Base-by-base conservation (phyloP, 164 flowering plant genomes). In the Annona cherimola region DNA sequence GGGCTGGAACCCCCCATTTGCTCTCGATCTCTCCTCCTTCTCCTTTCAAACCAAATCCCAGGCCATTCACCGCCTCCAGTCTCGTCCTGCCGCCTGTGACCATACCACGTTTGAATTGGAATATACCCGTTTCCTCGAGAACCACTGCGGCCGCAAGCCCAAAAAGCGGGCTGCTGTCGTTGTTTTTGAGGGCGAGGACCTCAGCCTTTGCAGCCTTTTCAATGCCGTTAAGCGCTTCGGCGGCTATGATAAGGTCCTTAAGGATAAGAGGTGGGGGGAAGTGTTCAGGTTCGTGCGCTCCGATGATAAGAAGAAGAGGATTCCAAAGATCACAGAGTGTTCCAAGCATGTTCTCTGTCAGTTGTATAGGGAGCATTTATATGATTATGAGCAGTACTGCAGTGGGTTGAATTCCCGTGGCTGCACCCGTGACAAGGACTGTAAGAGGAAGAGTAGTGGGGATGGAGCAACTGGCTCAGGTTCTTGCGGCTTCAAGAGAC, bases 31-130 rank as follows among this genome's bases (percentile, higher is more conserved):
- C 71, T 85, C 83, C 45, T 73, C 84, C 1, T 92, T 95, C 70
- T 80, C 85, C 2, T 95, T 95, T 69, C 93, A 90, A 0, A 92
- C 98, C 1, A 95, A 95, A 71, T 83, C 97, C 2, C 99, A 95
- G 75, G 96, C 95, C 1, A 95, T 95, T 79, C 99, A 95, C 66
- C 97, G 86, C 71, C 78, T 95, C 76, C 99, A 94, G 75, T 92
- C 80, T 4, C 80, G 99, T 50, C 77, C 89, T 0, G 90, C 99
- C 1, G 76, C 96, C 1, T 92, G 97, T 77, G 95, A 94, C 82
- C 81, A 96, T 0, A 79, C 85, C 74, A 94, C 99, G 5, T 94
- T 94, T 78, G 91, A 86, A 69, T 81, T 94, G 83, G 99, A 94
- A 80, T 94, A 92, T 71, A 78, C 61, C 71, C 81, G 97, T 76